Conservation (phyloP, 2,329 filamentous ascomycete genomes). For the Cryphonectria japonica region DNA sequence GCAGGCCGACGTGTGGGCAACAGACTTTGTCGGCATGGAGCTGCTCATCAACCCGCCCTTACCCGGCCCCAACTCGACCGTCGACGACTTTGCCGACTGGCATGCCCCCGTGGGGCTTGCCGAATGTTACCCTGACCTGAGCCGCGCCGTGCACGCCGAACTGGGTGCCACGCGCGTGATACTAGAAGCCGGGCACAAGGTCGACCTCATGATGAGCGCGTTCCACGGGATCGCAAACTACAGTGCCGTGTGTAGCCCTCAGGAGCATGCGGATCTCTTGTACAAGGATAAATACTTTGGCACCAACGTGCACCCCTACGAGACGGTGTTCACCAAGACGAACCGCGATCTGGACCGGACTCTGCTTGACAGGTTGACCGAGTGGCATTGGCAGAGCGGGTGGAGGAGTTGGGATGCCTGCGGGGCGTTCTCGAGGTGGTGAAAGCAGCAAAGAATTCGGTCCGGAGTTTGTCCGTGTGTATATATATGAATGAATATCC, state of each 20-base stretch:
- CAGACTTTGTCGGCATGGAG: constrained; percentile 43
- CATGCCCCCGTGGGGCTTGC: constrained; percentile 36
- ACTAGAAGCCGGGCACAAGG: constrained; percentile 38
- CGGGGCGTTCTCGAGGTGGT: constrained; percentile 26
- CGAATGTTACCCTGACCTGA: constrained; percentile 37
- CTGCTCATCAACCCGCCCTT: constrained; percentile 39
- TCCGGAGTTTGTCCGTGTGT: neutral
- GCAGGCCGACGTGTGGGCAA: constrained; percentile 45
- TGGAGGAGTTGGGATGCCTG: constrained; percentile 36
- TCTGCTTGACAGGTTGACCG: constrained; percentile 36
- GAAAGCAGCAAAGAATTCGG: neutral
- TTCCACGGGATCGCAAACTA: constrained; percentile 34
- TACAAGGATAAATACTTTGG: constrained; percentile 39
- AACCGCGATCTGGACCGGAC: constrained; percentile 37
- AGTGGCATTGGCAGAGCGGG: constrained; percentile 35
- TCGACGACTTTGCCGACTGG: constrained; percentile 34
- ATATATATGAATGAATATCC: neutral
- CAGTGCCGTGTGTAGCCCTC: constrained; percentile 32
- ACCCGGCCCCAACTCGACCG: constrained; percentile 27
- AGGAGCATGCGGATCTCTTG: constrained; percentile 34
- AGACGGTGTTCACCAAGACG: constrained; percentile 42
- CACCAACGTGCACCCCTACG: constrained; percentile 41
- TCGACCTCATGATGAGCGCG: constrained; percentile 41
- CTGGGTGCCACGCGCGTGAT: constrained; percentile 38
- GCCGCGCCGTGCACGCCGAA: constrained; percentile 39